Evolutionary conservation across 83 land plant genomes (phyloP), one percentile per base, ranked within the genome.

Genomic region (Diphasiastrum complanatum): DNA sequence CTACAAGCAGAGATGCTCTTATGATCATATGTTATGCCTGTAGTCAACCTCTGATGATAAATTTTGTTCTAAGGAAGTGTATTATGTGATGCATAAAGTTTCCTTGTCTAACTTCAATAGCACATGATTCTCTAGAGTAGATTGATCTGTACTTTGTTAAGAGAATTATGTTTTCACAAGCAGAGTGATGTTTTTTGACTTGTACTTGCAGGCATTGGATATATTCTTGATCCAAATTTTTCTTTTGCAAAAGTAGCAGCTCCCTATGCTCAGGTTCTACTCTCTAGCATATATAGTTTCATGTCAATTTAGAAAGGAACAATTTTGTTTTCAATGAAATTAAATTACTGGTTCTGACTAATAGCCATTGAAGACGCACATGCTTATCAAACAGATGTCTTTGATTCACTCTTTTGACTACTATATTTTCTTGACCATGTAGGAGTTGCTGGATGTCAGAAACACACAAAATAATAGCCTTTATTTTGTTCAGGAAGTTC

Each of bases 221-320:
- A 82, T 59, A 77, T 51, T 28, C 78, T 91, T 33, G 85, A 91
- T 78, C 87, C 95, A 47, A 68, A 85, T 47, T 87, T 91, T 66
- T 91, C 97, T 3, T 91, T 91, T 63, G 77, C 76, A 20, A 87
- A 91, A 65, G 65, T 91, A 56, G 97, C 97, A 64, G 89, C 97
- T 16, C 97, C 97, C 4, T 91, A 82, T 81, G 97, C 97, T 41
- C 90, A 91, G 84, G 97, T 91, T 35, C n/a, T 55, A 25, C 37
- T 37, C 33, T 23, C 20, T 27, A 30, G 25, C 11, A 14, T 4
- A 51, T 26, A 16, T 18, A 2, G 6, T 8, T 8, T 48, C 20
- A 48, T 48, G 34, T 54, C 6, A 4, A 5, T 24, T 22, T 10
- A 60, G 57, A 10, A 16, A 38, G 58, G 47, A 29, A 25, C 16